Percentiles rank a stretch among this genome's conserved stretches.
Conservation (phyloP, 176 grass and related monocot species). For the Aegilops longissima region DNA sequence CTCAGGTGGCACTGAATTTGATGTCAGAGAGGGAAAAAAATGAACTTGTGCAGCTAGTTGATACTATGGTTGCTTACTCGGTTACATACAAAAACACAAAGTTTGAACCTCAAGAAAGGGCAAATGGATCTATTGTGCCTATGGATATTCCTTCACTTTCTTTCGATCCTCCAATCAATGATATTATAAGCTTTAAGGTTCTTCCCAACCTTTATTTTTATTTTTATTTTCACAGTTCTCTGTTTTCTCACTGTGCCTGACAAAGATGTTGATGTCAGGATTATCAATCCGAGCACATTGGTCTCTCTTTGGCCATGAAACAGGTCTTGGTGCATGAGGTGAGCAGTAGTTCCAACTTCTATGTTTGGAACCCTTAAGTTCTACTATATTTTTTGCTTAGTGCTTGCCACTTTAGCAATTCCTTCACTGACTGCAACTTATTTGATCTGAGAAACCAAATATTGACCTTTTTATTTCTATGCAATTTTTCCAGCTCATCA, state of each 20-base stretch:
- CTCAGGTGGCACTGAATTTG: conserved; percentile 84
- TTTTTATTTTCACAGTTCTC: conserved; percentile 27
- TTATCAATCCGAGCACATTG: conserved; percentile 70
- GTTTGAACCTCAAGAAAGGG: conserved; percentile 52
- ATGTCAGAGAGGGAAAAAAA: conserved; percentile 82
- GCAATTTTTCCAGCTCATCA: not conserved
- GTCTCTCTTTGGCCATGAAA: conserved; percentile 73
- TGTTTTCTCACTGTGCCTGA: conserved; percentile 38
- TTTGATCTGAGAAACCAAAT: conserved; percentile 1
- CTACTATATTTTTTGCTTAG: conserved; percentile 20
- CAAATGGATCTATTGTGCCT: conserved; percentile 45
- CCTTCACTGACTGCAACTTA: not conserved
- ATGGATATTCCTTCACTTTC: conserved; percentile 58
- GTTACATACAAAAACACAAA: conserved; percentile 85
- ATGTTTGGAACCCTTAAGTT: conserved; percentile 19
- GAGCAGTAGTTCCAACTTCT: conserved; percentile 23
- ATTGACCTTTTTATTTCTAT: conserved; percentile 6
- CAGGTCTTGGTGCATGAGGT: conserved; percentile 91
- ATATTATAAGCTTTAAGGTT: conserved; percentile 86
- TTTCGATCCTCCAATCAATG: conserved; percentile 69
- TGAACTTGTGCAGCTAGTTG: conserved; percentile 69
- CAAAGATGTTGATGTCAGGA: conserved; percentile 53
- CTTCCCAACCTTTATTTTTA: not conserved
- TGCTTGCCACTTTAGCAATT: conserved; percentile 13
- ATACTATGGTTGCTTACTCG: conserved; percentile 93